These are phyloP conservation scores for Pulveroboletus sp. DNA, from an alignment of 768 basidiomycete species.

Conservation along the genomic window DNA sequence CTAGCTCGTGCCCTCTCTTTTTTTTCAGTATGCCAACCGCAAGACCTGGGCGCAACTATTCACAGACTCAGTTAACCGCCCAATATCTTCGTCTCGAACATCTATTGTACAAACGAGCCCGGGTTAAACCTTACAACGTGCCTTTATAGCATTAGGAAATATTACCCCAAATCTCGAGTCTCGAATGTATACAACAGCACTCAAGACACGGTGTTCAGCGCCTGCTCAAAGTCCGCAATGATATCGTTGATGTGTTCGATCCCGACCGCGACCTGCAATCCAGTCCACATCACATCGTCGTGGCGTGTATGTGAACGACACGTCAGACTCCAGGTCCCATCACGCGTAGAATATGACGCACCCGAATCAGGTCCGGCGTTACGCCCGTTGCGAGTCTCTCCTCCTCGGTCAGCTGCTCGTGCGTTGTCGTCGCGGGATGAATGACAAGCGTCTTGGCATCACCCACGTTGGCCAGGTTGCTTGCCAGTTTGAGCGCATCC, in stretches of 20 bases:
- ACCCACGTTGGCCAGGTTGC: slow-evolving; percentile 70
- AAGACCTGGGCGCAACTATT: too few relatives aligned
- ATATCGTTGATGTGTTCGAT: slow-evolving; percentile 44
- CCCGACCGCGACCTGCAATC: slow-evolving; percentile 38
- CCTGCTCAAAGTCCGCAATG: slow-evolving; percentile 42
- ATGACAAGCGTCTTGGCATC: slow-evolving; percentile 62
- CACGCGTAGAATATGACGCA: slow-evolving; percentile 24
- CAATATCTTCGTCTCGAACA: too few relatives aligned
- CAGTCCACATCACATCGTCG: too few relatives aligned
- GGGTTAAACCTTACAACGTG: background rate
- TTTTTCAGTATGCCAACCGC: too few relatives aligned
- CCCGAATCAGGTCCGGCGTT: slow-evolving; percentile 52
- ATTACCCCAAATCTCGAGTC: background rate
- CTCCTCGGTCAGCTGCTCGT: slow-evolving; percentile 47
- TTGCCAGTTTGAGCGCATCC: slow-evolving; percentile 65
- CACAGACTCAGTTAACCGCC: too few relatives aligned
- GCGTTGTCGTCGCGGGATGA: slow-evolving; percentile 55
- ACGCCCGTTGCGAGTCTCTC: slow-evolving; percentile 50
- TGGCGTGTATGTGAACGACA: background rate
- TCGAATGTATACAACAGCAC: background rate
- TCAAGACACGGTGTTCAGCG: slow-evolving; percentile 27
- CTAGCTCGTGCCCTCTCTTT: too few relatives aligned
- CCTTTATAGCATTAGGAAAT: background rate
- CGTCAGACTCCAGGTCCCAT: background rate
- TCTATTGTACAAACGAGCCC: too few relatives aligned